Evolutionary conservation across 495 filamentous ascomycete genomes (phyloP), one percentile per base, ranked within the genome.

Genomic region (Apodospora peruviana): DNA sequence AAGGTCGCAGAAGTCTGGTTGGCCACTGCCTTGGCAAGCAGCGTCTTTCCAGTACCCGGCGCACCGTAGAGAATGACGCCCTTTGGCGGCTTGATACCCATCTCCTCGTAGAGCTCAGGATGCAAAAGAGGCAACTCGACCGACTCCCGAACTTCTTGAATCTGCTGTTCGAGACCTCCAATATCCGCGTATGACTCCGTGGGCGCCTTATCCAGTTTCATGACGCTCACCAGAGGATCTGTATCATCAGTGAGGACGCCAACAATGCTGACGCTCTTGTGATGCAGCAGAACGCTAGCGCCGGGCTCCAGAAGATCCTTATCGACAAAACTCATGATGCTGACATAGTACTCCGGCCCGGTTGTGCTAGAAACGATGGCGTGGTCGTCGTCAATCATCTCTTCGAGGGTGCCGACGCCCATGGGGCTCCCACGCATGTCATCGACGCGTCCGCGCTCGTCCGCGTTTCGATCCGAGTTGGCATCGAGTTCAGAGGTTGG

Each of bases 321-420:
- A 74, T 99, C 93, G 34, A 99, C 93, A 59, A 99, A 99, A 35
- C 91, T 96, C 93, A 99, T 99, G 78, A 99, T 99, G 43, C 90
- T 96, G 50, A 99, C 93, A 66, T 99, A 99, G 75, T 96, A 99
- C 67, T 99, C 93, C 2, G 93, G 94, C 0, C 93, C 93, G 11
- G 94, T 96, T 3, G 94, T 91, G 65, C 89, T 95, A 9, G 89
- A 95, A 36, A 99, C 94, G 61, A 99, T 99, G 49, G 93, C 93
- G 62, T 99, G 93, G 71, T 99, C 93, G 70, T 99, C 93, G 68
- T 99, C 93, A 60, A 99, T 99, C 82, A 99, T 86, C 73, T 99
- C 93, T 69, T 97, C 93, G 59, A 99, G 69, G 52, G 93, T 96
- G 36, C 93, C 93, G 37, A 99, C 93, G 12, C 93, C 93, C 93